Evolutionary conservation across 2,329 filamentous ascomycete genomes (phyloP), one percentile per base, ranked within the genome.

Genomic region (Epichloe coenophiala): DNA sequence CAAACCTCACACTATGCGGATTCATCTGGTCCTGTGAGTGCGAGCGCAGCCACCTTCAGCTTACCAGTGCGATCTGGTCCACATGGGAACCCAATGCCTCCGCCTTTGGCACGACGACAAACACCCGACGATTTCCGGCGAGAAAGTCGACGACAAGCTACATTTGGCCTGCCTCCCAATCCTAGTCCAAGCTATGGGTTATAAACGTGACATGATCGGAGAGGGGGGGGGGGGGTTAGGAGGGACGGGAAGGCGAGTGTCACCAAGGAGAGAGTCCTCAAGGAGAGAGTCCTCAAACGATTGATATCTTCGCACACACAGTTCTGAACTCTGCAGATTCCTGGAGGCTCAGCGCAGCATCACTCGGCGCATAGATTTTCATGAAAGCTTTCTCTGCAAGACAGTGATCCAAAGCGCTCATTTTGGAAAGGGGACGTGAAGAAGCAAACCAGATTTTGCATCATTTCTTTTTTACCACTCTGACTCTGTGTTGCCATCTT

Each of bases 21-120:
- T 17, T 68, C 56, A 51, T 59, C 61, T 53, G 68, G 59, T 35
- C 67, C 65, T 49, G 61, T 68, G 49, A 74, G 72, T 56, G 69
- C 71, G 42, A 72, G 67, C 53, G 67, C 67, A 48, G 64, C 71
- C 15, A 78, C 76, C 3, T 83, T 84, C 50, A 77, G 74, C 37
- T 69, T 88, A 46, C 82, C 84, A 1, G 75, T 85, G 52, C 77
- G 84, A 45, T 73, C 77, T 43, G 81, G 75, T 33, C 79, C 81
- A 39, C 75, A 76, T 3, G 76, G 71, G 8, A 78, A 76, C 11
- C 72, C 77, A 8, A 69, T 83, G 35, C 80, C 79, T 46, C 75
- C 82, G 19, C 75, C 80, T n/a, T 79, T 76, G 38, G 74, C 74
- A 38, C 73, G 75, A 57, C 80, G 79, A 62, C 72, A 76, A 57